phyloP scores from a whole-genome alignment of 2,329 filamentous ascomycete genomes.

The Magnaporthales sp. region DNA sequence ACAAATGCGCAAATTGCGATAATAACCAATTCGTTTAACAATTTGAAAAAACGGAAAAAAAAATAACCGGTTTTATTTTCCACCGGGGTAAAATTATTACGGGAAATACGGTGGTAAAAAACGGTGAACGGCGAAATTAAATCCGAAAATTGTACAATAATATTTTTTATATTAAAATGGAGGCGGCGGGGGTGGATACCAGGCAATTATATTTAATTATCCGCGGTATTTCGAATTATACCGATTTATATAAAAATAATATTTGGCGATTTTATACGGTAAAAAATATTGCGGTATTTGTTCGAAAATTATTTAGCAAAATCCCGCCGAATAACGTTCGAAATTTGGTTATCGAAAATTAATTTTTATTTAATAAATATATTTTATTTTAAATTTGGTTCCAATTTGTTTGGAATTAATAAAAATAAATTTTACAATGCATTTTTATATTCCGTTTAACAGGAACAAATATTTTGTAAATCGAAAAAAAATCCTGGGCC shows the following conservation, averaged over 20 bases:
- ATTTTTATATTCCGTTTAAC: constrained; percentile 13
- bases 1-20: neutral
- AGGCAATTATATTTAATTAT: constrained; percentile 25
- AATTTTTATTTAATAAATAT: neutral
- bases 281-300: constrained; percentile 19
- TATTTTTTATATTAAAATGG: constrained; percentile 20
- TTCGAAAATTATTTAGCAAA: constrained; percentile 10
- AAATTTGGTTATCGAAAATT: neutral
- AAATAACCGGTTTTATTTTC: constrained; percentile 3
- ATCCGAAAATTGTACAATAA: neutral
- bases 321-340: neutral
- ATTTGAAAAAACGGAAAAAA: neutral
- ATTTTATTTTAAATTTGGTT: neutral
- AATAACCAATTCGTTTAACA: neutral
- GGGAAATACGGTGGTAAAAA: constrained; percentile 26
- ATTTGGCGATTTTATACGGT: constrained; percentile 26
- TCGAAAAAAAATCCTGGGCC: constrained; percentile 10
- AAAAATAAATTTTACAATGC: constrained; percentile 4
- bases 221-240: constrained; percentile 31
- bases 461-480: constrained; percentile 18
- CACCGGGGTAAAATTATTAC: constrained; percentile 21
- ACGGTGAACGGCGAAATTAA: constrained; percentile 20
- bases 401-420: neutral
- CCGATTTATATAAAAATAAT: constrained; percentile 29
- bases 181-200: constrained; percentile 18